These are phyloP conservation scores for Tetrapisispora namnaoensis DNA, from an alignment of 805 yeast genomes.

Conservation along the genomic window DNA sequence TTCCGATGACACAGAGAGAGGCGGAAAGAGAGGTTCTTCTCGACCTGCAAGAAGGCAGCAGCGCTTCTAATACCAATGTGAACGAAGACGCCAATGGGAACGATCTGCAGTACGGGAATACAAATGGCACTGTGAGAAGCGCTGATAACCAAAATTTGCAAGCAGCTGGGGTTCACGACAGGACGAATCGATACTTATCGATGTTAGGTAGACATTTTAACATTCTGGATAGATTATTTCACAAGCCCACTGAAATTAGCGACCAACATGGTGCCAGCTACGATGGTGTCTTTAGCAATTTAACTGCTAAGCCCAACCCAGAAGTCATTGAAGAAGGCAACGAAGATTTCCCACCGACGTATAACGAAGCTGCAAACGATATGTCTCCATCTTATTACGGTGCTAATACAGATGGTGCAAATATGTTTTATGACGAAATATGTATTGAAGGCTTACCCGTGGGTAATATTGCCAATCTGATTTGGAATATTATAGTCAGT, in stretches of 20 bases:
- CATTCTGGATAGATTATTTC: slow-evolving; percentile 31
- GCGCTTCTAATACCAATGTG: not conserved
- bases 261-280: slow-evolving; percentile 18
- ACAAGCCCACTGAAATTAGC: slow-evolving; percentile 10
- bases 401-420: not conserved
- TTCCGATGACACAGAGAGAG: not conserved
- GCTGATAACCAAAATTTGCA: not conserved
- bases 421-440: slow-evolving; percentile 67
- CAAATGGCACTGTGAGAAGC: not conserved
- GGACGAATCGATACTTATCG: slow-evolving; percentile 16
- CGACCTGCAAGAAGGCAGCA: not conserved
- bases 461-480: slow-evolving; percentile 76
- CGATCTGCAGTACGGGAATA: not conserved
- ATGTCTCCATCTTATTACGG: slow-evolving; percentile 77
- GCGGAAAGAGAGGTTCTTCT: not conserved
- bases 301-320: slow-evolving; percentile 78
- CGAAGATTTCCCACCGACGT: slow-evolving; percentile 69
- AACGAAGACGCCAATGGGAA: not conserved
- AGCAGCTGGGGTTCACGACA: slow-evolving; percentile 8
- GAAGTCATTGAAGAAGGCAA: slow-evolving; percentile 20
- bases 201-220: slow-evolving; percentile 32
- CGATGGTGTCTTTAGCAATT: slow-evolving; percentile 90
- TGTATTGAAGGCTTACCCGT: slow-evolving; percentile 94
- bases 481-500: slow-evolving; percentile 85
- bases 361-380: slow-evolving; percentile 92